Conservation (phyloP, 1,284 basidiomycete species). For the Puccinia triticina region DNA sequence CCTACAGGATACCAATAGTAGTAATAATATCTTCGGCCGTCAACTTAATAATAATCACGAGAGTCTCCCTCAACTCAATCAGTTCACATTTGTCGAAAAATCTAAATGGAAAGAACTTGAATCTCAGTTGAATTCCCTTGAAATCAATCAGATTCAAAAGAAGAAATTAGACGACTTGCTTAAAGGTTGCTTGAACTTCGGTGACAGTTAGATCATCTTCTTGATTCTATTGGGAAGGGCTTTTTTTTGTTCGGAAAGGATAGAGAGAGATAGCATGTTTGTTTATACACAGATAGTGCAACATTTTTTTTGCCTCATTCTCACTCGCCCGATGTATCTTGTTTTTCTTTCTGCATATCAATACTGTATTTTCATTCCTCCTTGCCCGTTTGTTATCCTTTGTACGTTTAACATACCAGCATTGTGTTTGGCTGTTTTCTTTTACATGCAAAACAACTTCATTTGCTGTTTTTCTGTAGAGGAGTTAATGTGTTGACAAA, state of each 20-base stretch:
- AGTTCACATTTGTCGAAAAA: conserved; percentile 41
- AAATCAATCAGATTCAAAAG: conserved; percentile 23
- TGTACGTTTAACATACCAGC: too few species aligned
- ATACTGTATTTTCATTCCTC: too few species aligned
- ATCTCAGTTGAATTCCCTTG: conserved; percentile 11
- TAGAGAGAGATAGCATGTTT: neutral
- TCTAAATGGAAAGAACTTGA: conserved; percentile 36
- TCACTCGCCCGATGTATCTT: too few species aligned
- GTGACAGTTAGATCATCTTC: neutral
- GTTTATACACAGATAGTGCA: neutral
- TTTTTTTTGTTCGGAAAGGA: neutral
- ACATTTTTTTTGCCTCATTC: too few species aligned
- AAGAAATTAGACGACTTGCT: conserved; percentile 33
- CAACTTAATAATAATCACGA: neutral
- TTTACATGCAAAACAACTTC: too few species aligned
- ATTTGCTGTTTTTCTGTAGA: too few species aligned
- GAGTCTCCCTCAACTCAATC: neutral
- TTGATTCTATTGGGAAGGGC: neutral
- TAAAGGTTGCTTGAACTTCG: conserved; percentile 32
- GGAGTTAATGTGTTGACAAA: too few species aligned
- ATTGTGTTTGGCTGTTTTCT: too few species aligned
- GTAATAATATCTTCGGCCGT: neutral
- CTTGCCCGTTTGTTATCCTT: too few species aligned
- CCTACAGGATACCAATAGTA: neutral
- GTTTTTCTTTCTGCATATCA: too few species aligned